phyloP scores from a whole-genome alignment of 495 filamentous ascomycete species.

The Penicillium fimorum region DNA sequence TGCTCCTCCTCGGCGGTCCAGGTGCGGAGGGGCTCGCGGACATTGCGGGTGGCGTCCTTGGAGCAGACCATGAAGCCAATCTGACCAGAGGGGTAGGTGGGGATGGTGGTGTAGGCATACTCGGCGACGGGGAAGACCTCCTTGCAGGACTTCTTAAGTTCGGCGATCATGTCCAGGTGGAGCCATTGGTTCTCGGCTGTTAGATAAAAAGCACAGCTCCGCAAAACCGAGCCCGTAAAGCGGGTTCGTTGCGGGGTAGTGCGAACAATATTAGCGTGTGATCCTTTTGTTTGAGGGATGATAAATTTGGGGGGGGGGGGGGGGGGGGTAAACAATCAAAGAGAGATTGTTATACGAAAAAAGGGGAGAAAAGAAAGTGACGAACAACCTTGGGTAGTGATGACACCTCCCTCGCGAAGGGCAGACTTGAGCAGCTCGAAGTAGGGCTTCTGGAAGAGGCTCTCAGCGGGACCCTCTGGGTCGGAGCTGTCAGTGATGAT shows the following conservation, averaged over 20 bases:
- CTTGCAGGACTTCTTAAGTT: constrained; percentile 92
- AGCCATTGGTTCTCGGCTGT: constrained; percentile 99
- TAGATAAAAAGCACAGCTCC: constrained; percentile 27
- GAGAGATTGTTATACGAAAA: constrained; percentile 9
- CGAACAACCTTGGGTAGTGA: constrained; percentile 99
- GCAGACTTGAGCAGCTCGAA: constrained; percentile 89
- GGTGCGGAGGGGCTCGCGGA: constrained; percentile 74
- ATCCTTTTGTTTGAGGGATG: constrained; percentile 2
- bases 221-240: constrained; percentile 37
- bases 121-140: constrained; percentile 97
- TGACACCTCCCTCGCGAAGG: constrained; percentile 91
- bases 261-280: constrained; percentile 32
- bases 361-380: constrained; percentile 60
- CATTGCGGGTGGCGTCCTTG: constrained; percentile 84
- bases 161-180: constrained; percentile 83
- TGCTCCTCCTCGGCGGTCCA: constrained; percentile 87
- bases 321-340: neutral
- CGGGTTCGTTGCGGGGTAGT: constrained; percentile 38
- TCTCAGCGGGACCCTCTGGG: constrained; percentile 94
- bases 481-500: constrained; percentile 99
- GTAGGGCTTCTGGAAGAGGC: constrained; percentile 97
- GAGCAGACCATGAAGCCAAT: constrained; percentile 99
- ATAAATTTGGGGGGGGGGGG: neutral
- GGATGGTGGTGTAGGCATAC: constrained; percentile 99
- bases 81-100: constrained; percentile 97